Percentiles rank a stretch among this genome's conserved stretches.
phyloP scores from a whole-genome alignment of 2,329 filamentous ascomycete species.

The Penicillium sp. region DNA sequence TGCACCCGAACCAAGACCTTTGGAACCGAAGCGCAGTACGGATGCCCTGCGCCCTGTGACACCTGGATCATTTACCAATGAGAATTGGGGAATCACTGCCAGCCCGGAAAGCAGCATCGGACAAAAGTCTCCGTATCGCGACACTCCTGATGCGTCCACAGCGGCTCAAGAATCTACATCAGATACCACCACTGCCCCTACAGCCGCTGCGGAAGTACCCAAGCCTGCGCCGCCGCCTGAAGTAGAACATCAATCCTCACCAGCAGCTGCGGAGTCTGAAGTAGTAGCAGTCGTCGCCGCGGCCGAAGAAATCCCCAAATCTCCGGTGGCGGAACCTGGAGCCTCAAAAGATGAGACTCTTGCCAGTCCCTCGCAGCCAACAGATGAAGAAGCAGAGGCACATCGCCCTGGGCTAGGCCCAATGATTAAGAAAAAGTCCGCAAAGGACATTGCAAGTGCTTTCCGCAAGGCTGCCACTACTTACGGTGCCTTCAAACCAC shows the following conservation, averaged over 20 bases:
- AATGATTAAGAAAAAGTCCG: slow-evolving; percentile 84
- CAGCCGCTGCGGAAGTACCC: slow-evolving; percentile 28
- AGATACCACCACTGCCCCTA: slow-evolving; percentile 15
- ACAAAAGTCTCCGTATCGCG: slow-evolving; percentile 36
- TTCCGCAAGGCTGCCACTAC: slow-evolving; percentile 81
- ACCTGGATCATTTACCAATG: slow-evolving; percentile 32
- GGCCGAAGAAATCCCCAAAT: slow-evolving; percentile 17
- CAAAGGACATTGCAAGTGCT: slow-evolving; percentile 70
- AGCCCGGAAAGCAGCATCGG: slow-evolving; percentile 34
- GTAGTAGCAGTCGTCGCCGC: slow-evolving; percentile 23
- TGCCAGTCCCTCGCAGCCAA: slow-evolving; percentile 21
- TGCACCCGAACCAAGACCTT: slow-evolving; percentile 5
- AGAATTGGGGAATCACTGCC: slow-evolving; percentile 24
- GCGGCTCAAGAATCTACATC: slow-evolving; percentile 17
- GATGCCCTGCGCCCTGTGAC: slow-evolving; percentile 38
- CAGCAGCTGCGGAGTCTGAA: slow-evolving; percentile 17
- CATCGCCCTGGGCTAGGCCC: slow-evolving; percentile 79
- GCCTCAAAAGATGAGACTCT: slow-evolving; percentile 16
- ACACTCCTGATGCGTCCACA: slow-evolving; percentile 36
- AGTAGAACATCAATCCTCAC: slow-evolving; percentile 19
- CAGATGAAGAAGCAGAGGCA: slow-evolving; percentile 55
- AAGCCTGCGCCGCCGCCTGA: slow-evolving; percentile 26
- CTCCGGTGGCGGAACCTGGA: slow-evolving; percentile 7
- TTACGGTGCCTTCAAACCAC: slow-evolving; percentile 77
- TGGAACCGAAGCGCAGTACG: slow-evolving; percentile 29